Conservation (phyloP, 345 rosid species). For the Hypericum androsaemum region DNA sequence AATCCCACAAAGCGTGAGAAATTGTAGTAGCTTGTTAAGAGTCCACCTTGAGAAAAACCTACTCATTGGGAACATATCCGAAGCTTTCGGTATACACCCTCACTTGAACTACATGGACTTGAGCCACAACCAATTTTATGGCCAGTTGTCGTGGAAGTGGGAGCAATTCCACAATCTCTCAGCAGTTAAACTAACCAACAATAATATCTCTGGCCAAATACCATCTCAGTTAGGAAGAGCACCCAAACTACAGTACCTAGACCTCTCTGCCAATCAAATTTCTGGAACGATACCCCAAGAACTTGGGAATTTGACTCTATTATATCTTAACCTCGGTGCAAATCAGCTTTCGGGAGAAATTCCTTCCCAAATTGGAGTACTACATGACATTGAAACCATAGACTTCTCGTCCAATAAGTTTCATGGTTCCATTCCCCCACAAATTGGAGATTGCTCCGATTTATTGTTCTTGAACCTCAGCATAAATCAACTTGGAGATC, state of each 20-base stretch:
- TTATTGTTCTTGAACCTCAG: too few relatives aligned
- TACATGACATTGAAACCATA: not conserved
- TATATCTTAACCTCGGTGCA: too few relatives aligned
- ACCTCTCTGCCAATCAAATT: constrained; percentile 5
- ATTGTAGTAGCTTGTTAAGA: constrained; percentile 20
- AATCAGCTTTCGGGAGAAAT: too few relatives aligned
- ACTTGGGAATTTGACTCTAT: not conserved
- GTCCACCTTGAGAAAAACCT: constrained; percentile 19
- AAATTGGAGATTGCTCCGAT: constrained; percentile 2
- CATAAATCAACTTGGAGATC: too few relatives aligned
- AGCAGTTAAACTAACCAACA: too few relatives aligned
- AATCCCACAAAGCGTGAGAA: too few relatives aligned
- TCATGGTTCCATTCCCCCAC: constrained; percentile 1
- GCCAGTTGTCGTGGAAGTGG: constrained; percentile 12
- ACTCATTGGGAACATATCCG: constrained; percentile 16
- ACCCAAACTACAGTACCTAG: too few relatives aligned
- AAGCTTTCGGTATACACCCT: constrained; percentile 25
- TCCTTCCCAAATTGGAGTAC: not conserved
- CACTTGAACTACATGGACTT: constrained; percentile 6
- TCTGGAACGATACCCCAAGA: constrained; percentile 10
- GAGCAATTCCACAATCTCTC: too few relatives aligned
- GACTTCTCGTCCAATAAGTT: constrained; percentile 9
- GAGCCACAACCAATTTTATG: constrained; percentile 18
- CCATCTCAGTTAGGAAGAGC: not conserved
- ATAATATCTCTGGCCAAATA: constrained; percentile 9